Evolutionary conservation across 208 protist species (phyloP), one percentile per base, ranked within the genome.

Genomic region (Kentomonas sorsogonicus): DNA sequence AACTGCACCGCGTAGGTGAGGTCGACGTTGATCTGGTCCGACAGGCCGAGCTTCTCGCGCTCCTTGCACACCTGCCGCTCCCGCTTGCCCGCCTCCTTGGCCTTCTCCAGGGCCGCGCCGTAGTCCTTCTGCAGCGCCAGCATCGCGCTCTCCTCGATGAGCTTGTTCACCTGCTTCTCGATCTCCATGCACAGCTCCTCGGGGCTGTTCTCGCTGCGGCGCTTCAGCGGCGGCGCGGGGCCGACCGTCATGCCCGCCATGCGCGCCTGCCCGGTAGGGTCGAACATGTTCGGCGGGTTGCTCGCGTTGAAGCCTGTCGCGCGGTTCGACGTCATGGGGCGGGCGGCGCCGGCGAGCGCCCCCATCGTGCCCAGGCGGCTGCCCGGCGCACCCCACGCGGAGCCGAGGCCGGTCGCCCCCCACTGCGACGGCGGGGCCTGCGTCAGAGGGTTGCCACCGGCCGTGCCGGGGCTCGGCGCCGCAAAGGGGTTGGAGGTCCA

Each of bases 1-100:
- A 98, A 98, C 65, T 96, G 86, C 18, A 98, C 93, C 7, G 93
- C 83, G 66, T 97, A 99, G 11, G 93, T 98, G 7, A 99, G 81
- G 57, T 98, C 97, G 30, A 96, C 75, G 72, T 99, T 99, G 74
- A 95, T 96, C 66, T 97, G 92, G 53, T 97, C 88, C 7, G 59
- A 66, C 11, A 97, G 75, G 23, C 80, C 72, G 30, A 85, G 72
- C 69, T 96, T 68, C 67, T 98, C 92, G 3, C 93, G 80, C 47
- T 98, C 77, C 64, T 93, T 94, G 63, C 84, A 84, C 36, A 98
- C 72, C 52, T 77, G 36, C 34, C 95, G 83, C 63, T 98, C 95
- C 56, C 85, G 81, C 77, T 97, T 96, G 34, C 76, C 88, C 2
- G 94, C 92, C 47, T 97, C 91, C 60, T 97, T 98, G 39, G 96